phyloP scores from a whole-genome alignment of 495 filamentous ascomycete genomes.

The Parachaetomium inaequale region DNA sequence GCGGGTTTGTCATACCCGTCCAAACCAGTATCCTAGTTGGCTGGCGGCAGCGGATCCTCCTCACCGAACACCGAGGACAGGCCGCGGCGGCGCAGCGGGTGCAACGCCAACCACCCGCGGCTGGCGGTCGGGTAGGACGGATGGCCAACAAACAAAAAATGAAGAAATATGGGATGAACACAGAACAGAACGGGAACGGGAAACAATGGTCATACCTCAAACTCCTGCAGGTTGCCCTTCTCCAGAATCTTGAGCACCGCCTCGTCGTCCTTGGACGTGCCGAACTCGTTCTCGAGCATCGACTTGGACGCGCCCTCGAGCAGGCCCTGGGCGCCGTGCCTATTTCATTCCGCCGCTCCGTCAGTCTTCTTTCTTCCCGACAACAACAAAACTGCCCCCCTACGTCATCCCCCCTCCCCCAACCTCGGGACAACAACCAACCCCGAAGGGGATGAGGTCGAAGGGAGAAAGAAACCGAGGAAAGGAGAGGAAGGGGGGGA shows the following conservation, averaged over 20 bases:
- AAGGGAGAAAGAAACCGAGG: not conserved
- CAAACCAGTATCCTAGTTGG: too few species aligned
- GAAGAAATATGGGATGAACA: not conserved
- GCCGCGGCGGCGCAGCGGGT: not conserved
- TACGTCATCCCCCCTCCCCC: not conserved
- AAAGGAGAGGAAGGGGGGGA: not conserved
- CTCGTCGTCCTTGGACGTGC: slow-evolving; percentile 70
- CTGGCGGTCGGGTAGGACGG: not conserved
- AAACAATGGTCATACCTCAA: slow-evolving; percentile 51
- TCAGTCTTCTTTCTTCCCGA: not conserved
- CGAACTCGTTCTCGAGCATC: slow-evolving; percentile 81
- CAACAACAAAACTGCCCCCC: not conserved
- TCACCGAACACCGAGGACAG: not conserved
- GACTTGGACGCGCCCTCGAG: slow-evolving; percentile 70
- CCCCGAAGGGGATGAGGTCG: not conserved
- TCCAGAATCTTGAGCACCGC: slow-evolving; percentile 76
- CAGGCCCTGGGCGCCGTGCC: slow-evolving; percentile 81
- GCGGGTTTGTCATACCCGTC: slow-evolving; percentile 1
- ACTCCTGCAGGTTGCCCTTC: slow-evolving; percentile 64
- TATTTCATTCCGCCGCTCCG: slow-evolving; percentile 31
- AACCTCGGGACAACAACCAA: not conserved
- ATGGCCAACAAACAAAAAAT: not conserved
- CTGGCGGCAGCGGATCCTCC: not conserved
- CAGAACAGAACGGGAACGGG: not conserved
- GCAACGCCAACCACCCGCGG: not conserved